Evolutionary conservation across 2,329 filamentous ascomycete genomes (phyloP).

Genomic region (Alternaria alternata): DNA sequence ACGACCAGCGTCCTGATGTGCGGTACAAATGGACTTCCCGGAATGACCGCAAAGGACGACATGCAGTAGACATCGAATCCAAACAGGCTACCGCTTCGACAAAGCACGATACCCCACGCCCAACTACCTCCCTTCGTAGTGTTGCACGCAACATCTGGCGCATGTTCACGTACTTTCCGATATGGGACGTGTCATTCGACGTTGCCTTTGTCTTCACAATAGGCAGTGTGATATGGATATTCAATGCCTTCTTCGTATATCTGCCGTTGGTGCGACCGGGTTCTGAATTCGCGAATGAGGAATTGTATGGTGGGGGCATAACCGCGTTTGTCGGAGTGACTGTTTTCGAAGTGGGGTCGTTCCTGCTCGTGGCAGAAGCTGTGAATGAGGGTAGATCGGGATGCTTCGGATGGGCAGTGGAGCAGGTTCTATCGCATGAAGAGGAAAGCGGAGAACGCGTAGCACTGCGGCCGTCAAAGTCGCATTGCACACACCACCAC

Average conservation of each 20-base stretch:
- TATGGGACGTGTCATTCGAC: slow-evolving; percentile 66
- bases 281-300: slow-evolving; percentile 64
- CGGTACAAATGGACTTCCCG: slow-evolving; percentile 52
- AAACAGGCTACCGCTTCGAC: slow-evolving; percentile 14
- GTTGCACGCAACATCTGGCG: slow-evolving; percentile 52
- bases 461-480: slow-evolving; percentile 23
- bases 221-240: slow-evolving; percentile 56
- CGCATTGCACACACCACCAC: slow-evolving; percentile 49
- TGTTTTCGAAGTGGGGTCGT: slow-evolving; percentile 70
- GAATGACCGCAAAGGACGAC: slow-evolving; percentile 56
- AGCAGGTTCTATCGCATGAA: slow-evolving; percentile 55
- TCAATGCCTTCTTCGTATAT: slow-evolving; percentile 71
- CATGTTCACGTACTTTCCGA: slow-evolving; percentile 61
- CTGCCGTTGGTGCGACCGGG: slow-evolving; percentile 64
- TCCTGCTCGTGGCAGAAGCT: slow-evolving; percentile 71
- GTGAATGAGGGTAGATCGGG: slow-evolving; percentile 71
- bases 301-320: slow-evolving; percentile 64
- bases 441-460: slow-evolving; percentile 20
- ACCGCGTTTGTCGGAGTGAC: slow-evolving; percentile 73
- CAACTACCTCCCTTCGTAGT: slow-evolving; percentile 44
- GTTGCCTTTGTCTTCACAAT: slow-evolving; percentile 64
- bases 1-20: slow-evolving; percentile 44
- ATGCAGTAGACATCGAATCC: slow-evolving; percentile 46
- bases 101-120: slow-evolving; percentile 40
- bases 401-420: slow-evolving; percentile 75